Conservation (phyloP, 768 basidiomycete genomes). For the Tephrocybe sp. region DNA sequence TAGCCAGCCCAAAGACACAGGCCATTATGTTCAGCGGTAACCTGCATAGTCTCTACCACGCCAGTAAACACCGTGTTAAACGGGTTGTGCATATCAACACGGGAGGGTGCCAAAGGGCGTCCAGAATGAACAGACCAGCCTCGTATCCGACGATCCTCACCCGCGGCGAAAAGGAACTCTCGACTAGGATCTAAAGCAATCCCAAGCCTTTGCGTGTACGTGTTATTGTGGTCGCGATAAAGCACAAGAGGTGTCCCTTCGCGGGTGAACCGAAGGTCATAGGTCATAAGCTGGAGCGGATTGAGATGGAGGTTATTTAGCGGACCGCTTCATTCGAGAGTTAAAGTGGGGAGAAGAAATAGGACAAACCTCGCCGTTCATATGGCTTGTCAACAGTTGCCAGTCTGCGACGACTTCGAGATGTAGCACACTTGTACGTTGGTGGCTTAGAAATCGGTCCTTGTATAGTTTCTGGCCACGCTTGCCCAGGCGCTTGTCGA, state of each 20-base stretch:
- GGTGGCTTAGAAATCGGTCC: conserved; percentile 27
- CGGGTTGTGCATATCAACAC: conserved; percentile 22
- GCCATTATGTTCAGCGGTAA: conserved; percentile 40
- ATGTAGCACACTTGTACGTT: conserved; percentile 51
- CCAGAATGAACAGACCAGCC: conserved; percentile 70
- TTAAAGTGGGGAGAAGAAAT: not conserved
- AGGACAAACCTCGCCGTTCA: conserved; percentile 57
- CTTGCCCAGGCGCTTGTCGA: conserved; percentile 52
- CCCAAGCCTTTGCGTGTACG: conserved; percentile 51
- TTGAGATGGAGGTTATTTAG: not conserved
- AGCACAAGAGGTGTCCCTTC: conserved; percentile 40
- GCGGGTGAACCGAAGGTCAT: conserved; percentile 62
- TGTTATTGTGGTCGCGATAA: conserved; percentile 61
- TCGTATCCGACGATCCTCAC: conserved; percentile 62
- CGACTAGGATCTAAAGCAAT: conserved; percentile 56
- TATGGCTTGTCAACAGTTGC: conserved; percentile 55
- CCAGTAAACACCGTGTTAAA: conserved; percentile 34
- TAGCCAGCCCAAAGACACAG: conserved; percentile 55
- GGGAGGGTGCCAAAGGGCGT: conserved; percentile 29
- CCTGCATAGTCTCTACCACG: conserved; percentile 48
- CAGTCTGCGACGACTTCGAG: conserved; percentile 49
- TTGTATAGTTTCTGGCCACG: conserved; percentile 41
- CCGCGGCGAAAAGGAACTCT: conserved; percentile 66
- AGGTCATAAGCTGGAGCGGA: conserved; percentile 50
- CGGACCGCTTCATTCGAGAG: not conserved